Conservation (phyloP, 2,329 filamentous ascomycete species). For the Penicillium sp. region DNA sequence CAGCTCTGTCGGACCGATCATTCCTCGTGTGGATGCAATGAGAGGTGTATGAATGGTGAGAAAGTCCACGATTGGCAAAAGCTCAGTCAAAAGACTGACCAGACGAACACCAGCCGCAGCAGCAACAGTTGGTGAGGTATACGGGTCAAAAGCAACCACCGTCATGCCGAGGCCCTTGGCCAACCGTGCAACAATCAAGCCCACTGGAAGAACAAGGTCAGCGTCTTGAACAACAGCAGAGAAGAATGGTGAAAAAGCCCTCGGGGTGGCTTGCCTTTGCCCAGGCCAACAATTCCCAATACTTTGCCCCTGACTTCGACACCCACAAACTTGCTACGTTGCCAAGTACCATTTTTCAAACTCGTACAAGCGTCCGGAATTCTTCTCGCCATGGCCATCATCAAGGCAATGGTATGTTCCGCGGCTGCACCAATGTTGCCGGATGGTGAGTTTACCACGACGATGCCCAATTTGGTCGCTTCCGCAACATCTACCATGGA, state of each 20-base stretch:
- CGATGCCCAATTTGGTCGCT: slow-evolving; percentile 66
- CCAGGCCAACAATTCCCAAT: slow-evolving; percentile 68
- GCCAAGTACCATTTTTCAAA: slow-evolving; percentile 68
- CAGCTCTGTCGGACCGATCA: slow-evolving; percentile 64
- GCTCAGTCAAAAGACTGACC: slow-evolving; percentile 50
- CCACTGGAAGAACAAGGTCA: slow-evolving; percentile 44
- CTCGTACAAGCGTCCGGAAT: slow-evolving; percentile 64
- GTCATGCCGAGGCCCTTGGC: slow-evolving; percentile 72
- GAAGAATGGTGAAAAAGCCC: background rate
- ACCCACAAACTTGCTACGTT: slow-evolving; percentile 66
- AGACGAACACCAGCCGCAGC: slow-evolving; percentile 61
- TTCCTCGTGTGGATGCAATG: slow-evolving; percentile 67
- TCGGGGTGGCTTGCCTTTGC: slow-evolving; percentile 53
- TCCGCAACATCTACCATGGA: slow-evolving; percentile 53
- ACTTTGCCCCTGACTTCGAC: slow-evolving; percentile 73
- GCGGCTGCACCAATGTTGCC: slow-evolving; percentile 78
- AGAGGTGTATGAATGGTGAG: slow-evolving; percentile 76
- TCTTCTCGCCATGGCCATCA: slow-evolving; percentile 69
- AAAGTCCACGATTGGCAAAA: slow-evolving; percentile 66
- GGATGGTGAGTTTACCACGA: slow-evolving; percentile 72
- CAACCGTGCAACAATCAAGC: slow-evolving; percentile 72
- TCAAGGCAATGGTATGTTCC: slow-evolving; percentile 68
- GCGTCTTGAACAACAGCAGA: background rate
- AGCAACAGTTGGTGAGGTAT: slow-evolving; percentile 67
- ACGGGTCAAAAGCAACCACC: slow-evolving; percentile 69